A percentile compares a stretch with the other conserved stretches of the same genome.
Conservation (phyloP, 2,329 filamentous ascomycete genomes). For the Colletotrichum sp. region DNA sequence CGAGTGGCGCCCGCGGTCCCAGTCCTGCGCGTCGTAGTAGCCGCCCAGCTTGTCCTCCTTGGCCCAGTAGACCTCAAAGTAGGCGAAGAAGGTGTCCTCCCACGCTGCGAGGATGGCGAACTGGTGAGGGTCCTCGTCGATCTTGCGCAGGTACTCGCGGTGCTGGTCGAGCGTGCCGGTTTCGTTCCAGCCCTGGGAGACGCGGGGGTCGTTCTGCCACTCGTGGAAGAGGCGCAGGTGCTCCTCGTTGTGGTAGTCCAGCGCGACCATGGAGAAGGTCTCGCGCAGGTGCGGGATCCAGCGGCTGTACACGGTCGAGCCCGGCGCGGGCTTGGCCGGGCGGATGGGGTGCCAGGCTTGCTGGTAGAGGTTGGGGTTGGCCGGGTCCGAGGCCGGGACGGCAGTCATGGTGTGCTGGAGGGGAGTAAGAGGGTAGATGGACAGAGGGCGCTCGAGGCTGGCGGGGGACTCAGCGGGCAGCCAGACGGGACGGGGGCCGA, state of each 20-base stretch:
- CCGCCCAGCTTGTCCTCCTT: constrained; percentile 64
- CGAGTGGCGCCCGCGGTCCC: constrained; percentile 63
- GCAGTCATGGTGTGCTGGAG: constrained; percentile 50
- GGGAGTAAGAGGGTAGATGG: constrained; percentile 53
- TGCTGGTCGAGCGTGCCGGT: constrained; percentile 79
- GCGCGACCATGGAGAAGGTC: constrained; percentile 77
- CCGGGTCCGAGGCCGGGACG: constrained; percentile 41
- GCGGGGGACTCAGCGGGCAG: constrained; percentile 49
- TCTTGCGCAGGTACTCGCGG: constrained; percentile 69
- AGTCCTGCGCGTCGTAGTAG: constrained; percentile 60
- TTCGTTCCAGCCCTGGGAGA: constrained; percentile 81
- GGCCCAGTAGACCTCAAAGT: constrained; percentile 84
- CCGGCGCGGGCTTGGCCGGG: constrained; percentile 72
- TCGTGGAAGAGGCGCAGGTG: constrained; percentile 76
- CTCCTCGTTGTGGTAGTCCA: constrained; percentile 68
- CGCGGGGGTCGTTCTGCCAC: constrained; percentile 86
- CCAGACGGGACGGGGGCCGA: constrained; percentile 69
- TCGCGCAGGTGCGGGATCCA: constrained; percentile 79
- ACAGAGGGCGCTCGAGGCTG: constrained; percentile 40
- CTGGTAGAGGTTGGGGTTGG: constrained; percentile 42
- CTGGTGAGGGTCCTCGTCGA: constrained; percentile 75
- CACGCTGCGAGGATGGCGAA: constrained; percentile 74
- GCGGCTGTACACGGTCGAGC: constrained; percentile 76
- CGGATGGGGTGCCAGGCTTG: constrained; percentile 74
- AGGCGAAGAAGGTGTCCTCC: constrained; percentile 73